Percentiles rank a stretch among this genome's conserved stretches.
Evolutionary conservation across 2,329 filamentous ascomycete genomes (phyloP).

Genomic region (Fonsecaea erecta): DNA sequence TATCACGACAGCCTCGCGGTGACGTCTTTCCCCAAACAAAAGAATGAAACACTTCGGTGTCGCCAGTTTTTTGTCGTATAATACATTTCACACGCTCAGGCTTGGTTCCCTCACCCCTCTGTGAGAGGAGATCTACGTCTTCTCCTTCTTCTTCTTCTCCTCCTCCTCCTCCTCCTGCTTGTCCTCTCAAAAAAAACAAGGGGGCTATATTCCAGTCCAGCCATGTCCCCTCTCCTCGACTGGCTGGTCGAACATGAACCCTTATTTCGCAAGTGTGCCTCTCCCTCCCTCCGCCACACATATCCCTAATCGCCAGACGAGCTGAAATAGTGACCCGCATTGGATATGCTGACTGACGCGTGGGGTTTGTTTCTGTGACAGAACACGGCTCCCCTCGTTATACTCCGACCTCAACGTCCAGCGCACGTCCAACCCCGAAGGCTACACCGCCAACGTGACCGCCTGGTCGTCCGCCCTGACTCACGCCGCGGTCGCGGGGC

Average conservation of each 20-base stretch:
- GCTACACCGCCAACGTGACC: constrained; percentile 76
- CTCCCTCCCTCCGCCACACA: background rate
- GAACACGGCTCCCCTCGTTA: constrained; percentile 78
- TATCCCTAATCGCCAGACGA: background rate
- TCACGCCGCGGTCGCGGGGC: constrained; percentile 69
- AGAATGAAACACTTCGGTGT: background rate
- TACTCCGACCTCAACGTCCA: constrained; percentile 85
- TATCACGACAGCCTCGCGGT: constrained; percentile 5
- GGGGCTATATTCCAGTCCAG: constrained; percentile 1
- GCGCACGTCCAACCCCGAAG: constrained; percentile 77
- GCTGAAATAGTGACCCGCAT: too few relatives aligned
- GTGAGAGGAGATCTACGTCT: background rate
- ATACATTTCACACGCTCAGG: too few relatives aligned
- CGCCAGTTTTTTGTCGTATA: background rate
- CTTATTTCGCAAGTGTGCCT: constrained; percentile 35
- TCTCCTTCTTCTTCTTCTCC: background rate
- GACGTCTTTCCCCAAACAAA: background rate
- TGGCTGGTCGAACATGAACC: constrained; percentile 38
- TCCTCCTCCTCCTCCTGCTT: background rate
- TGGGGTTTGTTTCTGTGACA: constrained; percentile 44
- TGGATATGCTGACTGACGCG: too few relatives aligned
- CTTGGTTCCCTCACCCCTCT: background rate
- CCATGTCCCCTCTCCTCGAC: constrained; percentile 32
- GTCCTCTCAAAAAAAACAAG: background rate
- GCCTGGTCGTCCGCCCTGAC: constrained; percentile 79